Evolutionary conservation across 1,284 basidiomycete genomes (phyloP).

Genomic region (Xerocomus amazonicus): DNA sequence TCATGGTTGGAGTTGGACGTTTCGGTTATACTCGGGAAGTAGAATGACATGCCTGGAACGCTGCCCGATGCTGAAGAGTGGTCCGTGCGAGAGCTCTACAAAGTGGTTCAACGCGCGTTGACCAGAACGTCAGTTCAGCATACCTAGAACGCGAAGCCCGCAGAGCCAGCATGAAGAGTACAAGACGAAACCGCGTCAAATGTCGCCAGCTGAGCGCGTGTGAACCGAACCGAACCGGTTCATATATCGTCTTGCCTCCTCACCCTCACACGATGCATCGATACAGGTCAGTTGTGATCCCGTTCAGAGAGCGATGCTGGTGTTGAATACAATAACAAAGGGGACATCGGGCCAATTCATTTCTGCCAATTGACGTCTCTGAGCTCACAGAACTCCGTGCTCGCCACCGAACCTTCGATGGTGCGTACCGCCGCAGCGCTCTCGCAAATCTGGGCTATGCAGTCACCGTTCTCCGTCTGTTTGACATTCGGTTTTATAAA

Average conservation of each 20-base stretch:
- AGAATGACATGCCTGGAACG: conserved; percentile 24
- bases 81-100: conserved; percentile 11
- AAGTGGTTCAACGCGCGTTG: conserved; percentile 12
- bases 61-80: conserved; percentile 9
- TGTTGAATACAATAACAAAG: conserved; percentile 37
- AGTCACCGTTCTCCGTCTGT: conserved; percentile 71
- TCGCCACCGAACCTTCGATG: conserved; percentile 75
- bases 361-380: conserved; percentile 52
- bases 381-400: conserved; percentile 76
- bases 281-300: conserved; percentile 25
- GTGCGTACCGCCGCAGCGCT: conserved; percentile 75
- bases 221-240: conserved; percentile 25
- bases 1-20: conserved; percentile 11
- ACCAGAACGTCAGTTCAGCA: not conserved
- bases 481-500: conserved; percentile 65
- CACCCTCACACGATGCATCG: conserved; percentile 12
- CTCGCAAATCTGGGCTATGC: conserved; percentile 73
- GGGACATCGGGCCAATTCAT: conserved; percentile 59
- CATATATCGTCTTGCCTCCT: conserved; percentile 12
- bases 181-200: not conserved
- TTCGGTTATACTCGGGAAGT: not conserved
- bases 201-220: conserved; percentile 3
- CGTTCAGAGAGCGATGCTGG: not conserved
- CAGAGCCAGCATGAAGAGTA: conserved; percentile 23
- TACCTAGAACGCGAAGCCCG: conserved; percentile 26